A percentile compares a stretch with the other conserved stretches of the same genome.
Evolutionary conservation across 805 yeast genomes (phyloP).

Genomic region (Phaffomyces antillensis): DNA sequence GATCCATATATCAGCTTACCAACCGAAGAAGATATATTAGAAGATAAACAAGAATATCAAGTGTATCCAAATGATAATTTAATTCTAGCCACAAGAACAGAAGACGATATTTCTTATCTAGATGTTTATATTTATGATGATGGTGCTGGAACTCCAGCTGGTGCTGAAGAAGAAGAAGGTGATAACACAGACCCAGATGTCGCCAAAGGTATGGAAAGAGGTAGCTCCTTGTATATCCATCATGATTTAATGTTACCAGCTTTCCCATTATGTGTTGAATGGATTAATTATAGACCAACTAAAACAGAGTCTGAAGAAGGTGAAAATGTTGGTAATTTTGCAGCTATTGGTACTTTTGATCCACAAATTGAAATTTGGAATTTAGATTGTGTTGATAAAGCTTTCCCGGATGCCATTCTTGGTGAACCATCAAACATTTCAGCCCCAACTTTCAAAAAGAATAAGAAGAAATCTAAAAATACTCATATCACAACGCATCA

Average conservation of each 20-base stretch:
- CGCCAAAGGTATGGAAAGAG: constrained; percentile 66
- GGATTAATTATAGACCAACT: constrained; percentile 72
- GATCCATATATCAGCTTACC: constrained; percentile 40
- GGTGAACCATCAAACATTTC: constrained; percentile 56
- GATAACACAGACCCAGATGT: constrained; percentile 68
- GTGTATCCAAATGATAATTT: constrained; percentile 86
- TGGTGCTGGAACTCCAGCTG: constrained; percentile 76
- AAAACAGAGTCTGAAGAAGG: constrained; percentile 31
- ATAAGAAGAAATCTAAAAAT: constrained; percentile 41
- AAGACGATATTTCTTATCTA: constrained; percentile 86
- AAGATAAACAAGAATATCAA: constrained; percentile 79
- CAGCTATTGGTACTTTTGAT: constrained; percentile 94
- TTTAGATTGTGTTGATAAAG: constrained; percentile 83
- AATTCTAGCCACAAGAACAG: constrained; percentile 88
- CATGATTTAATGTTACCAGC: constrained; percentile 97
- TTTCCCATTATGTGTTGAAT: constrained; percentile 93
- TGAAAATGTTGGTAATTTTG: constrained; percentile 72
- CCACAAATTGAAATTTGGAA: constrained; percentile 98
- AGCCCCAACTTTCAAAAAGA: constrained; percentile 28
- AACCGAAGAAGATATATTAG: constrained; percentile 49
- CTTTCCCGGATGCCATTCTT: constrained; percentile 87
- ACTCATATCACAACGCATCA: constrained; percentile 68
- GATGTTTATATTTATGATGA: constrained; percentile 95
- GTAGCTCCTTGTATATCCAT: constrained; percentile 77
- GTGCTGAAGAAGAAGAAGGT: constrained; percentile 55